Evolutionary conservation across 2,329 filamentous ascomycete species (phyloP), one percentile per base, ranked within the genome.

Genomic region (Monilinia fructigena): DNA sequence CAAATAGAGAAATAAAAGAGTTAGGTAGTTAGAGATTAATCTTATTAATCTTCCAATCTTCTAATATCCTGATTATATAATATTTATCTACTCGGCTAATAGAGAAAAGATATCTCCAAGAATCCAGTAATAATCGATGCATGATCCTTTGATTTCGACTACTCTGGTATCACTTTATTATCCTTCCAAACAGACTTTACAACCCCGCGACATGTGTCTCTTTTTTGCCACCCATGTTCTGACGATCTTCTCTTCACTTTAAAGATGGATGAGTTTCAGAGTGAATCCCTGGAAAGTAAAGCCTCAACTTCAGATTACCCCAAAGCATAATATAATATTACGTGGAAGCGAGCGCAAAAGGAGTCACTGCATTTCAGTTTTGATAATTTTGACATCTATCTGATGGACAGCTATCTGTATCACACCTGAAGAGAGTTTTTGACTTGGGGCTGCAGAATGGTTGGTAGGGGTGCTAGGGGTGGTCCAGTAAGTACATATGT

Each of bases 181-280:
- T 35, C 23, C 60, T 18, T n/a, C n/a, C n/a, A n/a, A 45, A 42
- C 38, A 42, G 31, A n/a, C 11, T 16, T 35, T 23, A 38, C 48
- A 55, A 48, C 50, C 60, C 50, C 60, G 50, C 60, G 50, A 63
- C 35, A 35, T 45, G 55, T 56, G 14, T 45, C 4, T 59, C 11
- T 35, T 20, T 42, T 42, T 42, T 31, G 38, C 50, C 60, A 63
- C 50, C 26, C 18, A 26, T 31, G 40, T 20, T 16, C n/a, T 23
- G 60, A 31, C 50, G 60, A 42, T 42, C 35, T 18, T 55, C 12
- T 63, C 38, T 18, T 42, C 23, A 48, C 42, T 48, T 48, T 16
- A 28, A 47, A 18, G 56, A 60, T 31, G 35, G 56, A 48, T 11
- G 28, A 47, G 56, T 60, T 60, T 60, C 56, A 60, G 3, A 60